Conservation (phyloP, 2,329 filamentous ascomycete genomes). For the Calonectria hawksworthii region DNA sequence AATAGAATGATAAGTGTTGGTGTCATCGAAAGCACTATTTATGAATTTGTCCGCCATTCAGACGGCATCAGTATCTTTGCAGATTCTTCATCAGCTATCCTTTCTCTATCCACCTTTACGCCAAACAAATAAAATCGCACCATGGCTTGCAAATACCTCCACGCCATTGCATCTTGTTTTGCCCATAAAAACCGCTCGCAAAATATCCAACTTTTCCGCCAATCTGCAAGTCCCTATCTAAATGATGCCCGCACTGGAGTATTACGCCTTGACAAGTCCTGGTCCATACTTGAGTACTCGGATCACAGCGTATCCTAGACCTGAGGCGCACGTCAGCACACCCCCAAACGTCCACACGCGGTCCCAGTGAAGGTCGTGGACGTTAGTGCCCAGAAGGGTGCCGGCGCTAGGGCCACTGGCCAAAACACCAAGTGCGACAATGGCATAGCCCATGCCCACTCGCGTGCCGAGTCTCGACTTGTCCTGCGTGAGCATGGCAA, state of each 20-base stretch:
- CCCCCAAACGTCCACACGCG: not conserved
- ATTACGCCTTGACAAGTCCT: not conserved
- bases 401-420: not conserved
- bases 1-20: not conserved
- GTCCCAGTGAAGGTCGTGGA: not conserved
- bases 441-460: slow-evolving; percentile 1
- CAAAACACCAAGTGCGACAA: not conserved
- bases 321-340: not conserved
- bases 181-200: not conserved
- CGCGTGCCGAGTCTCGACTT: not conserved
- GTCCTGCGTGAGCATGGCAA: not conserved
- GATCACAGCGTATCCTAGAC: not conserved
- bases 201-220: not conserved
- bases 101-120: no score
- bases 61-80: not conserved
- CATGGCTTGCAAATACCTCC: not conserved
- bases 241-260: no score
- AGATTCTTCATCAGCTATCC: not conserved
- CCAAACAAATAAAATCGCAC: not conserved
- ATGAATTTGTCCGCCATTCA: not conserved
- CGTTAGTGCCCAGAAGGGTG: not conserved
- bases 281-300: not conserved
- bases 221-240: not conserved
- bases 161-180: not conserved
- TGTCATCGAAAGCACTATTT: not conserved